Percentiles rank a stretch among this genome's conserved stretches.
Evolutionary conservation across 441 rosid genomes (phyloP).

Genomic region (Pelargonium fulgidum): DNA sequence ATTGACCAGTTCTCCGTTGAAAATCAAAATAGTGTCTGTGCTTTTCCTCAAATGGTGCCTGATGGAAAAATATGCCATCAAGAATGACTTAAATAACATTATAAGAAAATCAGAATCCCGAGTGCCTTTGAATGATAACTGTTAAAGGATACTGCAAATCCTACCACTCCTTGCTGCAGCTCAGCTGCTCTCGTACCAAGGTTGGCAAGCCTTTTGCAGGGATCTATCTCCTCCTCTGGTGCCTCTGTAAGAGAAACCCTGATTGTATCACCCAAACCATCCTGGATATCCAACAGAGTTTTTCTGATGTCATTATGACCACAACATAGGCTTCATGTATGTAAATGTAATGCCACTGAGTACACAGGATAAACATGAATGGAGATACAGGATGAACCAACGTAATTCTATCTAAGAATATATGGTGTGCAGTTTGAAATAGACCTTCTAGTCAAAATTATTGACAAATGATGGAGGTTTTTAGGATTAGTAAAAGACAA

Average conservation of each 20-base stretch:
- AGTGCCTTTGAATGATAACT: slow-evolving; percentile 16
- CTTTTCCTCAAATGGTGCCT: slow-evolving; percentile 95
- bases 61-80: slow-evolving; percentile 17
- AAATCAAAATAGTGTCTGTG: slow-evolving; percentile 89
- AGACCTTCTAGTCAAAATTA: too few relatives aligned
- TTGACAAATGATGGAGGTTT: too few relatives aligned
- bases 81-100: slow-evolving; percentile 8
- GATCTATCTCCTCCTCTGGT: slow-evolving; percentile 95
- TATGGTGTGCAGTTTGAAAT: too few relatives aligned
- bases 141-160: slow-evolving; percentile 21
- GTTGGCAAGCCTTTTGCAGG: slow-evolving; percentile 79
- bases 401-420: too few relatives aligned
- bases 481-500: too few relatives aligned
- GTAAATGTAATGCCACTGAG: neutral
- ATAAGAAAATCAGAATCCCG: neutral
- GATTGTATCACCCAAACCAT: slow-evolving; percentile 96
- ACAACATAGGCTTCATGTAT: slow-evolving; percentile 2
- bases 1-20: slow-evolving; percentile 80
- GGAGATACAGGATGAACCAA: too few relatives aligned
- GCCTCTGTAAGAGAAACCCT: slow-evolving; percentile 95
- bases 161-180: slow-evolving; percentile 89
- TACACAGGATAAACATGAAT: too few relatives aligned
- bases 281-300: slow-evolving; percentile 39
- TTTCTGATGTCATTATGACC: slow-evolving; percentile 7
- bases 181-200: slow-evolving; percentile 79